A percentile compares a stretch with the other conserved stretches of the same genome.
These are phyloP conservation scores for Berberis thunbergii DNA, from an alignment of 164 flowering plant species.

Conservation along the genomic window DNA sequence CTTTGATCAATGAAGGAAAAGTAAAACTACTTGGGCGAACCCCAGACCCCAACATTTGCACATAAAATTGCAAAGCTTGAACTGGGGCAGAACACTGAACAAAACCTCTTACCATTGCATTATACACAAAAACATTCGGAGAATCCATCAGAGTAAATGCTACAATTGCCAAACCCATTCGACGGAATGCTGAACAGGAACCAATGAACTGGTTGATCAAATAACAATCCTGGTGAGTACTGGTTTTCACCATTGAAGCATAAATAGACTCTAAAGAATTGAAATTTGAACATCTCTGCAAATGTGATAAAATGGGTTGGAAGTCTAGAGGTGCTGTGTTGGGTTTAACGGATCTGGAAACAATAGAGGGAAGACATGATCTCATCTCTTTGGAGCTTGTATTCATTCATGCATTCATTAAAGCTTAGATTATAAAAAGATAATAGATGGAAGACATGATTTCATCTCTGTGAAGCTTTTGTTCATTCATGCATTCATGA, in stretches of 20 bases:
- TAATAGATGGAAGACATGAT: no score
- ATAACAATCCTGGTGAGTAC: conserved; percentile 43
- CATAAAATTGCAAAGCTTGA: conserved; percentile 31
- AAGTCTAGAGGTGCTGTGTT: background rate
- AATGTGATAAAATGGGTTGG: conserved; percentile 9
- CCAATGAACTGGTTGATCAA: conserved; percentile 51
- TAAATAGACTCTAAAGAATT: conserved; percentile 32
- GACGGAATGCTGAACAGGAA: conserved; percentile 29
- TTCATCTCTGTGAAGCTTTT: no score
- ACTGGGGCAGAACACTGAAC: conserved; percentile 29
- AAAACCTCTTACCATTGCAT: conserved; percentile 54
- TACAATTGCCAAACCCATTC: conserved; percentile 31
- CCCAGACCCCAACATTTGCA: conserved; percentile 28
- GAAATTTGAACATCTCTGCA: conserved; percentile 30
- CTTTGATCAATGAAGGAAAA: conserved; percentile 57
- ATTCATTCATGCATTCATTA: no score
- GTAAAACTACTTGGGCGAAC: conserved; percentile 56
- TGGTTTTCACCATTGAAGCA: conserved; percentile 42
- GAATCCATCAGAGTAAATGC: conserved; percentile 24
- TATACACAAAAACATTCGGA: conserved; percentile 56
- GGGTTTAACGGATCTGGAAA: no score
- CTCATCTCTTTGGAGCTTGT: no score
- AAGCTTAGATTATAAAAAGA: no score
- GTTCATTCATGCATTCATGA: no score
- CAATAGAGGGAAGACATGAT: no score